These are phyloP conservation scores for Lachnellula arida DNA, from an alignment of 2,329 filamentous ascomycete species.

Conservation along the genomic window DNA sequence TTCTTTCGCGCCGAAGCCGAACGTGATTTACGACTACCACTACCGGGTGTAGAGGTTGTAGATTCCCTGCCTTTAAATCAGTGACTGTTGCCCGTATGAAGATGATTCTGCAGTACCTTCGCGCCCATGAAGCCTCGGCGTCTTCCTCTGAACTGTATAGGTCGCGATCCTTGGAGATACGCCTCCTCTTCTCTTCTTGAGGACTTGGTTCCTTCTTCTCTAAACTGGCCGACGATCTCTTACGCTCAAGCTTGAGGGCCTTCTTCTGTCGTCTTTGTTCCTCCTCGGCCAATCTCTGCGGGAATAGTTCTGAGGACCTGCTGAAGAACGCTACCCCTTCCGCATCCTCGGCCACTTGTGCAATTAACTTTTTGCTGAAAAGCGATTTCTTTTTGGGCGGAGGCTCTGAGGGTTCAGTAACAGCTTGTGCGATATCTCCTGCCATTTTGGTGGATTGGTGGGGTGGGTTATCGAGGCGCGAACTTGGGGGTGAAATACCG, in stretches of 20 bases:
- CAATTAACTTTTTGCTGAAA: conserved; percentile 52
- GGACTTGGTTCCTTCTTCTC: conserved; percentile 21
- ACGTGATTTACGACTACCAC: conserved; percentile 16
- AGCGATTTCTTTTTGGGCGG: conserved; percentile 37
- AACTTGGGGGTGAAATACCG: background rate
- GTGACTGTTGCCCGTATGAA: background rate
- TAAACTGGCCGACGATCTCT: conserved; percentile 23
- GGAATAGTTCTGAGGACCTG: conserved; percentile 42
- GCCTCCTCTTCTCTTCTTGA: conserved; percentile 24
- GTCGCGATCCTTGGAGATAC: conserved; percentile 12
- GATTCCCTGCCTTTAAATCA: conserved; percentile 16
- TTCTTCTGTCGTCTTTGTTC: conserved; percentile 34
- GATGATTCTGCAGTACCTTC: conserved; percentile 4
- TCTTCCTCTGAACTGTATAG: conserved; percentile 10
- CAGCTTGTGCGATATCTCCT: conserved; percentile 11
- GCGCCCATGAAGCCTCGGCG: background rate
- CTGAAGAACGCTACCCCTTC: conserved; percentile 42
- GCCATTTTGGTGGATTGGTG: conserved; percentile 12
- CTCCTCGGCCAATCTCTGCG: conserved; percentile 40
- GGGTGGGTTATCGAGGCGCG: background rate
- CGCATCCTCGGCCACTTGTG: conserved; percentile 33
- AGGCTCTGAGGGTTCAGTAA: background rate
- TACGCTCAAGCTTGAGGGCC: conserved; percentile 21
- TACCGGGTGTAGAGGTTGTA: conserved; percentile 17
- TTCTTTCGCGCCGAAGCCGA: conserved; percentile 1